A percentile compares a stretch with the other conserved stretches of the same genome.
These are phyloP conservation scores for Aspergillus fumigatiaffinis DNA, from an alignment of 2,329 filamentous ascomycete genomes.

Conservation along the genomic window DNA sequence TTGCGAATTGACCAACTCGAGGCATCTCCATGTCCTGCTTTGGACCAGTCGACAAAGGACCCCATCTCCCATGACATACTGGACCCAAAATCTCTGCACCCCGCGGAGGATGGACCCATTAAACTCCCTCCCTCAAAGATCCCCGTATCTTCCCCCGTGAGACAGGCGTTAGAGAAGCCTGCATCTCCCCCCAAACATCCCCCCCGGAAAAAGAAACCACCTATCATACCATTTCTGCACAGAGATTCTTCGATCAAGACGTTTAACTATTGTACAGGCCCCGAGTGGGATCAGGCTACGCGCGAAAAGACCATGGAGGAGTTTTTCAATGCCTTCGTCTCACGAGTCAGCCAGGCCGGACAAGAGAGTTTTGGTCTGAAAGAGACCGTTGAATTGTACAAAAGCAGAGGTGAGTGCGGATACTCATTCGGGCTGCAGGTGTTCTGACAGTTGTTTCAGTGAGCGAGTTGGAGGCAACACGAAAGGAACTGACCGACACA, in stretches of 20 bases:
- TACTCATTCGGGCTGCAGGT: background rate
- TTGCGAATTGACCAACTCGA: slow-evolving; percentile 1
- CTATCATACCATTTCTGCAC: slow-evolving; percentile 56
- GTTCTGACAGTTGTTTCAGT: slow-evolving; percentile 37
- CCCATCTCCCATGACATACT: slow-evolving; percentile 8
- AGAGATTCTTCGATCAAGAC: slow-evolving; percentile 73
- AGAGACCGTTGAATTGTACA: slow-evolving; percentile 69
- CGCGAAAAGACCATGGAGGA: slow-evolving; percentile 72
- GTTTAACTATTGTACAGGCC: slow-evolving; percentile 32
- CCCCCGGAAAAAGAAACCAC: slow-evolving; percentile 26
- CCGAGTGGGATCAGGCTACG: slow-evolving; percentile 69
- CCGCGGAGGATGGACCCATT: slow-evolving; percentile 9
- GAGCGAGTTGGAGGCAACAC: slow-evolving; percentile 53
- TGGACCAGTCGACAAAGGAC: slow-evolving; percentile 6
- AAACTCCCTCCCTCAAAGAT: slow-evolving; percentile 15
- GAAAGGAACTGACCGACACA: slow-evolving; percentile 46
- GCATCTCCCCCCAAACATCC: slow-evolving; percentile 33
- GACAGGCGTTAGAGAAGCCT: slow-evolving; percentile 26
- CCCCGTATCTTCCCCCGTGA: slow-evolving; percentile 34
- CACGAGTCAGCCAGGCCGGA: slow-evolving; percentile 66
- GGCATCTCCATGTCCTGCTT: slow-evolving; percentile 2
- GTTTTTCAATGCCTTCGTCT: slow-evolving; percentile 67
- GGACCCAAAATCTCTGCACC: slow-evolving; percentile 7
- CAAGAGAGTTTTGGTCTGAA: slow-evolving; percentile 67
- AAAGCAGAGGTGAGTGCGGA: slow-evolving; percentile 61